phyloP scores from a whole-genome alignment of 768 basidiomycete species.

The Termitomyces sp. region DNA sequence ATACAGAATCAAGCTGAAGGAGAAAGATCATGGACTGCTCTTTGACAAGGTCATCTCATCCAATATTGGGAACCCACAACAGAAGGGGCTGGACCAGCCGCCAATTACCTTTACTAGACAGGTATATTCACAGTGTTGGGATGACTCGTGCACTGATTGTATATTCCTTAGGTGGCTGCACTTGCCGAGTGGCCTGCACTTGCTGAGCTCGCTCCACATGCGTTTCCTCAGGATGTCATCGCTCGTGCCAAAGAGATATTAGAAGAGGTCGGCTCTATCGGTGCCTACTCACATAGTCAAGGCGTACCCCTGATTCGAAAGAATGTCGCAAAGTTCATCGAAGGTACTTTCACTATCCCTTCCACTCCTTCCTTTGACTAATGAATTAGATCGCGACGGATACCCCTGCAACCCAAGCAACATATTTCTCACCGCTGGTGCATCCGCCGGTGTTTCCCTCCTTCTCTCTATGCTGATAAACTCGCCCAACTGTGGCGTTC shows the following conservation, averaged over 20 bases:
- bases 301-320: conserved; percentile 86
- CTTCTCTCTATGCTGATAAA: conserved; percentile 77
- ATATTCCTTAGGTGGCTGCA: conserved; percentile 66
- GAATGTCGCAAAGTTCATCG: conserved; percentile 85
- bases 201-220: conserved; percentile 64
- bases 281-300: conserved; percentile 95
- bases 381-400: conserved; percentile 75
- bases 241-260: conserved; percentile 78
- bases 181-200: conserved; percentile 90
- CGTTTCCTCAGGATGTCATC: conserved; percentile 84
- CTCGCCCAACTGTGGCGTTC: conserved; percentile 61
- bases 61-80: conserved; percentile 98
- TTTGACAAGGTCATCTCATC: conserved; percentile 88
- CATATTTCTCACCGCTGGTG: conserved; percentile 95
- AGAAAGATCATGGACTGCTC: conserved; percentile 55
- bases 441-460: conserved; percentile 90
- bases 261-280: conserved; percentile 84
- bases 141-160: background rate
- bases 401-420: conserved; percentile 73
- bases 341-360: conserved; percentile 42
- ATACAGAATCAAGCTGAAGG: conserved; percentile 65
- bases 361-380: background rate
- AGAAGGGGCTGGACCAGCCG: conserved; percentile 88
- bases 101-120: conserved; percentile 91
- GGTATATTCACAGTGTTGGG: conserved; percentile 36